A percentile compares a stretch with the other conserved stretches of the same genome.
Conservation (phyloP, 192 early-diverging fungal species). For the Coemansia sp. region DNA sequence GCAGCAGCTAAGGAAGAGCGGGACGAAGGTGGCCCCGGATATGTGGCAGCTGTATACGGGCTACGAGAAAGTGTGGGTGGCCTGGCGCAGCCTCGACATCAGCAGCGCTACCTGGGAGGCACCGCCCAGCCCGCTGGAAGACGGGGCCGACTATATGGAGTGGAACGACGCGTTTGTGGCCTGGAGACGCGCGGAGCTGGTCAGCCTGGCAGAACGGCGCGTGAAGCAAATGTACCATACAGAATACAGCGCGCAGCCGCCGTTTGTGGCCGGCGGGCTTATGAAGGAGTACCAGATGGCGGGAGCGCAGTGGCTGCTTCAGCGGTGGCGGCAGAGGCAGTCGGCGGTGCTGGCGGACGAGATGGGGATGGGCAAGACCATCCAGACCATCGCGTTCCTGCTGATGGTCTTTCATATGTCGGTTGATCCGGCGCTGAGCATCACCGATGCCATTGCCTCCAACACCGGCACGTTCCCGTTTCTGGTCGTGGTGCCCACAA, state of each 20-base stretch:
- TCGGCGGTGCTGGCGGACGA: conserved; percentile 96
- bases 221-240: background rate
- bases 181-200: conserved; percentile 18
- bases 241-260: conserved; percentile 68
- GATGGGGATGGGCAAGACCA: conserved; percentile 92
- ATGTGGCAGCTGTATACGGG: conserved; percentile 12
- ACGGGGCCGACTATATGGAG: conserved; percentile 8
- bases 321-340: conserved; percentile 78
- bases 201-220: conserved; percentile 21
- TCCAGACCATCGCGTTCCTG: conserved; percentile 91
- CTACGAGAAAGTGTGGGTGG: conserved; percentile 17
- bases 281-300: conserved; percentile 88
- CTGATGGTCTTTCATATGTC: conserved; percentile 64
- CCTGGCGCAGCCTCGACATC: conserved; percentile 21
- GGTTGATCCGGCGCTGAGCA: conserved; percentile 1
- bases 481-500: conserved; percentile 89
- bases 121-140: conserved; percentile 25
- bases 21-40: background rate
- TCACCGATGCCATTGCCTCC: conserved; percentile 23
- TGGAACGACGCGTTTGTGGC: conserved; percentile 16
- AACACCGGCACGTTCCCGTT: conserved; percentile 84
- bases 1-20: background rate
- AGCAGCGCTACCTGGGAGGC: conserved; percentile 36
- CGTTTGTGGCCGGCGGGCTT: conserved; percentile 72
- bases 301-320: conserved; percentile 92